Conservation (phyloP, 2,329 filamentous ascomycete genomes). For the Nigrograna mackinnonii region DNA sequence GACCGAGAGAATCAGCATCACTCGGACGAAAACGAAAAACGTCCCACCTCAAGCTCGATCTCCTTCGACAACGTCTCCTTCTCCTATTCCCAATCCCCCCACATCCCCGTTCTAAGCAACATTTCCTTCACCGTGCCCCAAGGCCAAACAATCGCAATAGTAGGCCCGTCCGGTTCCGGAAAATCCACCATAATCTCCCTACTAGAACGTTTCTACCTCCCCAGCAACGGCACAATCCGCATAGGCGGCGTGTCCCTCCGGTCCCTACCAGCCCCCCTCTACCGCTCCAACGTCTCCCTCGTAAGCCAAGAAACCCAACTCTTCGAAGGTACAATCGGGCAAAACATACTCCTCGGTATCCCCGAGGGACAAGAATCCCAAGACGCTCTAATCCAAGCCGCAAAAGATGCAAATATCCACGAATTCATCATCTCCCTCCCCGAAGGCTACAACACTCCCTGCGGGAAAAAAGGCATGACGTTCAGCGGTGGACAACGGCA, state of each 20-base stretch:
- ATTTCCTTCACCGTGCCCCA: slow-evolving; percentile 75
- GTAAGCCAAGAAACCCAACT: slow-evolving; percentile 89
- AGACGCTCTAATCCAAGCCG: slow-evolving; percentile 69
- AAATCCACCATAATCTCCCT: slow-evolving; percentile 91
- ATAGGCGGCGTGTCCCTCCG: slow-evolving; percentile 80
- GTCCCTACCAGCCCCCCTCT: slow-evolving; percentile 79
- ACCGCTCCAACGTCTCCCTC: slow-evolving; percentile 84
- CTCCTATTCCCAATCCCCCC: slow-evolving; percentile 52
- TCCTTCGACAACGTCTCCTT: neutral
- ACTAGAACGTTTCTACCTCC: slow-evolving; percentile 88
- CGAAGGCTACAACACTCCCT: slow-evolving; percentile 84
- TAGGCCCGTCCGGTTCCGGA: slow-evolving; percentile 89
- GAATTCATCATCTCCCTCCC: slow-evolving; percentile 69
- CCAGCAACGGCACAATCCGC: slow-evolving; percentile 76
- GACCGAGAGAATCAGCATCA: too few relatives aligned
- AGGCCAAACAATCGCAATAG: slow-evolving; percentile 82
- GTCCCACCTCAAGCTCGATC: slow-evolving; percentile 1
- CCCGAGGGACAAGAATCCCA: slow-evolving; percentile 69
- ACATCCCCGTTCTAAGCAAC: slow-evolving; percentile 85
- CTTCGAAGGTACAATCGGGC: slow-evolving; percentile 81
- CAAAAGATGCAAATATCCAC: slow-evolving; percentile 87
- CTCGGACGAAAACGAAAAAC: slow-evolving; percentile 2
- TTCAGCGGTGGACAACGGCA: slow-evolving; percentile 92
- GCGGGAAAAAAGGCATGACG: slow-evolving; percentile 86
- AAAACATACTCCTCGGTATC: slow-evolving; percentile 82